Percentiles rank a stretch among this genome's conserved stretches.
Conservation (phyloP, 2,329 filamentous ascomycete species). For the Chrysoporthe deuterocubensis region DNA sequence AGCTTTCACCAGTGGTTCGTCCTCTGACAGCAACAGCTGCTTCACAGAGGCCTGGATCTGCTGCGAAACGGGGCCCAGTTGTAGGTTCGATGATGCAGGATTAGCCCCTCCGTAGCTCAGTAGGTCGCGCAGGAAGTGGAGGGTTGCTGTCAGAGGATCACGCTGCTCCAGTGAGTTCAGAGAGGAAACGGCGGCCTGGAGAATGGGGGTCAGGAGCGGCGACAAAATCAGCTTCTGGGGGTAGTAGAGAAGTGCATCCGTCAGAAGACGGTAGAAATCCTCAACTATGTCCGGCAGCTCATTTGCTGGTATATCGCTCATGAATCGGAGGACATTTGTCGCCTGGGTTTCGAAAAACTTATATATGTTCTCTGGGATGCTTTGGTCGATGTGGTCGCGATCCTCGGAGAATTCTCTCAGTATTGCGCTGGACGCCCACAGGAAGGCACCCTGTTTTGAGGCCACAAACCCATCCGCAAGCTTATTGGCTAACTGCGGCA, state of each 20-base stretch:
- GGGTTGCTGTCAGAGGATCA: constrained; percentile 85
- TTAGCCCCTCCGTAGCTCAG: constrained; percentile 85
- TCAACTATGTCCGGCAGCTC: constrained; percentile 87
- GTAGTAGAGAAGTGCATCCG: constrained; percentile 92
- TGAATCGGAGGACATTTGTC: constrained; percentile 82
- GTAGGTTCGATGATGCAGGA: constrained; percentile 63
- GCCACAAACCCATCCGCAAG: constrained; percentile 82
- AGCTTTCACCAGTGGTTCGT: constrained; percentile 81
- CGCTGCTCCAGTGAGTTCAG: constrained; percentile 82
- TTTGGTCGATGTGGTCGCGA: constrained; percentile 78
- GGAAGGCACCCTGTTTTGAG: constrained; percentile 91
- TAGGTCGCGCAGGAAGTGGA: constrained; percentile 92
- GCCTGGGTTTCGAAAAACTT: constrained; percentile 94
- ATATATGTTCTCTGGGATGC: constrained; percentile 88
- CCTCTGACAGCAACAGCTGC: constrained; percentile 69
- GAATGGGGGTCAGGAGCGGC: constrained; percentile 77
- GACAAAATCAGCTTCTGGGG: constrained; percentile 83
- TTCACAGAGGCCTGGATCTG: constrained; percentile 76
- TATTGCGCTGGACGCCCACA: constrained; percentile 97
- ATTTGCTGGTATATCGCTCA: constrained; percentile 77
- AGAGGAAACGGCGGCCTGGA: constrained; percentile 84
- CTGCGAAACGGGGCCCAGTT: constrained; percentile 62
- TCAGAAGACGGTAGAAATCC: constrained; percentile 92
- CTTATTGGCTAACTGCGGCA: constrained; percentile 86
- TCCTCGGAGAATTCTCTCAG: constrained; percentile 94